These are phyloP conservation scores for Nothophaeocryptopus gaeumannii DNA, from an alignment of 2,329 filamentous ascomycete species.

Conservation along the genomic window DNA sequence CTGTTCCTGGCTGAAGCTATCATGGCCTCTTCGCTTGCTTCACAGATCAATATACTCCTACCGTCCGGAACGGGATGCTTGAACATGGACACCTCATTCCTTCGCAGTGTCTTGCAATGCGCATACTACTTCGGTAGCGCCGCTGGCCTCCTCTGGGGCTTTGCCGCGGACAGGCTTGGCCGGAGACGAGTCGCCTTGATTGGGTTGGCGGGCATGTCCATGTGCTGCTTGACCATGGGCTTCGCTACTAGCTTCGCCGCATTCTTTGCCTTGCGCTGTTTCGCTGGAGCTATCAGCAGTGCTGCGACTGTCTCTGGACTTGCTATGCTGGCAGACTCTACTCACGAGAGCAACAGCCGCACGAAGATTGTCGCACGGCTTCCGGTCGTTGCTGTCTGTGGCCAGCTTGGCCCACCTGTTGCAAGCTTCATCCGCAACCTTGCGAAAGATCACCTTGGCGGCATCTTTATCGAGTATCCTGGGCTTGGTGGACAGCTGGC, in stretches of 20 bases:
- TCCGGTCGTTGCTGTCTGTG: constrained; percentile 46
- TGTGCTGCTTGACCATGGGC: constrained; percentile 48
- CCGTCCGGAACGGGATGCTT: constrained; percentile 45
- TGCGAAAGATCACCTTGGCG: constrained; percentile 37
- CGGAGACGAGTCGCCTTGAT: constrained; percentile 44
- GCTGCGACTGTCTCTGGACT: constrained; percentile 45
- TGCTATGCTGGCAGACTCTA: constrained; percentile 47
- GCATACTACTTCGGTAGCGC: constrained; percentile 49
- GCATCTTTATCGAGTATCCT: constrained; percentile 44
- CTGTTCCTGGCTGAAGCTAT: constrained; percentile 51
- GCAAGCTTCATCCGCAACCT: constrained; percentile 44
- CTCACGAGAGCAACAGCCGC: constrained; percentile 27
- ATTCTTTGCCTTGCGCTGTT: constrained; percentile 44
- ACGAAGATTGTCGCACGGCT: constrained; percentile 44
- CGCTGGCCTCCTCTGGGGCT: constrained; percentile 46
- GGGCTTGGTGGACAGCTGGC: constrained; percentile 44
- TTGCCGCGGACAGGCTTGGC: constrained; percentile 43
- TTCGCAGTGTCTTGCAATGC: constrained; percentile 49
- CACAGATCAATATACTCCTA: constrained; percentile 47
- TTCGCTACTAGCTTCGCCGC: constrained; percentile 44
- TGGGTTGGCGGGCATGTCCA: constrained; percentile 44
- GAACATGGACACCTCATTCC: constrained; percentile 45
- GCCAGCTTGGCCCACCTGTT: constrained; percentile 46
- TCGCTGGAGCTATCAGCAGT: constrained; percentile 45
- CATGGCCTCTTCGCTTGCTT: constrained; percentile 49